Base-by-base conservation (phyloP, 495 filamentous ascomycete species). In the Penicillium cinerascens region DNA sequence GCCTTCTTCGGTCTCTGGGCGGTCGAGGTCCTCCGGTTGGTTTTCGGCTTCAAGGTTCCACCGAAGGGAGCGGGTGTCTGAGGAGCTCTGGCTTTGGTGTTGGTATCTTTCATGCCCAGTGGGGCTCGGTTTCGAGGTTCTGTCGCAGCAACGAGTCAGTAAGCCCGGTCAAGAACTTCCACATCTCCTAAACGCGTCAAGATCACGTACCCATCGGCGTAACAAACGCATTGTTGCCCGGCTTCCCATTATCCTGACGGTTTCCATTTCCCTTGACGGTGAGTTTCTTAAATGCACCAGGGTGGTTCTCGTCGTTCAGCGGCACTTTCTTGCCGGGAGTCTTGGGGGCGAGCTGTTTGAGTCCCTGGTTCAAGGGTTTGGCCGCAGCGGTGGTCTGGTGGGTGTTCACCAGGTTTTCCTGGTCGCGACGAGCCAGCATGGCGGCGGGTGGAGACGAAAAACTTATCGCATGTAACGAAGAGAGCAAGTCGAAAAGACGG, bases 21-120 rank as follows among this genome's bases (percentile, higher is more conserved):
- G 16, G 78, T 84, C 10, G 75, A 75, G 39, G 68, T 72, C 55
- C 72, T 75, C 26, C 73, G 77, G 33, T 70, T 70, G 3, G 73
- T 76, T 59, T 74, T 78, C 26, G 69, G 63, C 55, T 81, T 77
- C 48, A 69, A 60, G n/a, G 67, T 71, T 36, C 68, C 73, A 27
- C 61, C 56, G 35, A 72, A 70, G 9, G 76, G 76, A 23, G 73
- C 80, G 1, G 84, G 83, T 5, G 82, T 89, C 58, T 86, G 83
- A 35, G 85, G 78, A 4, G 79, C 79, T 61, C 78, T 88, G 45
- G 88, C 79, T 74, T 93, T 97, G 37, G 87, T 88, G 70, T 99
- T 99, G 39, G 93, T 97, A 0, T 92, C 97, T 70, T 99, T 99
- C 75, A 85, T 79, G 35, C 95, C 95, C 44, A 97, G 71, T 4